phyloP scores from a whole-genome alignment of 139 green algal genomes.

The Chlamydomonas urium region DNA sequence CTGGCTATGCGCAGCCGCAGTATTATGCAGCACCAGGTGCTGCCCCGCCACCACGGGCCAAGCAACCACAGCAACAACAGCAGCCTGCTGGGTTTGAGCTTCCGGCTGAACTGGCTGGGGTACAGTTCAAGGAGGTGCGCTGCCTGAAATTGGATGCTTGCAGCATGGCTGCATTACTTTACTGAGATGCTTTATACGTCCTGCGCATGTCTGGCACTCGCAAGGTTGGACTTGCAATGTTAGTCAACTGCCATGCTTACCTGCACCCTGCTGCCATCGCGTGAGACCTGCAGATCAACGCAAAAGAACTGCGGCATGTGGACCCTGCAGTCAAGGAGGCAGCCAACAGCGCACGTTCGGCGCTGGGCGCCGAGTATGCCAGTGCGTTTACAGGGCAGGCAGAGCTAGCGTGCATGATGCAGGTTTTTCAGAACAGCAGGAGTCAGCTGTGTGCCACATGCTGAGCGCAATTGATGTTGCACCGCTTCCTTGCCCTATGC shows the following conservation, averaged over 20 bases:
- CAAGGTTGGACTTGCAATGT: not conserved
- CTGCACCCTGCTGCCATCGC: no score
- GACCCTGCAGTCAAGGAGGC: conserved; percentile 46
- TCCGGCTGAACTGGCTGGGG: conserved; percentile 1
- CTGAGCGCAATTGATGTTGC: no score
- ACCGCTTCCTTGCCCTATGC: conserved; percentile 13
- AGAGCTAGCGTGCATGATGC: not conserved
- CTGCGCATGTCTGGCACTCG: not conserved
- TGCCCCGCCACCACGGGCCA: no score
- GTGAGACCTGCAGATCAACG: conserved; percentile 62
- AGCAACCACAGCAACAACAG: no score
- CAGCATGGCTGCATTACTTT: not conserved
- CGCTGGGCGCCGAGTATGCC: conserved; percentile 62
- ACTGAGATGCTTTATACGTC: not conserved
- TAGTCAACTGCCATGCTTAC: conserved; percentile 22
- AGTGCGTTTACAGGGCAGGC: conserved; percentile 10
- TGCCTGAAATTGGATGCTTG: not conserved
- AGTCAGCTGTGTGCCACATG: no score
- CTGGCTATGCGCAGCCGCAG: not conserved
- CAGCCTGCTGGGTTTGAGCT: not conserved
- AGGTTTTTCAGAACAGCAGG: no score
- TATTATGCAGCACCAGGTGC: no score
- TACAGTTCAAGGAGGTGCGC: conserved; percentile 14
- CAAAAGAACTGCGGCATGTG: conserved; percentile 44
- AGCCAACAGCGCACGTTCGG: conserved; percentile 34